These are phyloP conservation scores for Neophaeococcomyces mojaviensis DNA, from an alignment of 2,329 filamentous ascomycete genomes.

Conservation along the genomic window DNA sequence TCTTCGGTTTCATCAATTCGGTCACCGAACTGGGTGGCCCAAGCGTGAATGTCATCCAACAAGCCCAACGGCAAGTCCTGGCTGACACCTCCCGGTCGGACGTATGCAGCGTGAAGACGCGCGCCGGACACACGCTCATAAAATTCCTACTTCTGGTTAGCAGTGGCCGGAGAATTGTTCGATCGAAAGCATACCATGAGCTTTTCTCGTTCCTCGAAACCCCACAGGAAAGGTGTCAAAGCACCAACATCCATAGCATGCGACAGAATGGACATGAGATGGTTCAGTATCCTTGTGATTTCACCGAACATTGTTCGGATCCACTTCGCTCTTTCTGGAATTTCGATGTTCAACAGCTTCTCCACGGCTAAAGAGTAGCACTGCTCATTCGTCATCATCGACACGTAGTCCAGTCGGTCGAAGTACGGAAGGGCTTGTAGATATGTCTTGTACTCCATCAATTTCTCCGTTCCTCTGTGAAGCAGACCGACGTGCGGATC, in stretches of 20 bases:
- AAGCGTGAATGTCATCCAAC: conserved; percentile 98
- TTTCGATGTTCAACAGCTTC: conserved; percentile 94
- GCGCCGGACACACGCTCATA: conserved; percentile 98
- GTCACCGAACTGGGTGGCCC: conserved; percentile 98
- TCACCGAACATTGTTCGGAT: conserved; percentile 94
- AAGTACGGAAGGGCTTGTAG: conserved; percentile 97
- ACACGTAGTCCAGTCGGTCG: conserved; percentile 96
- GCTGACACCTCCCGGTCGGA: conserved; percentile 90
- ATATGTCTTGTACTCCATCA: conserved; percentile 99
- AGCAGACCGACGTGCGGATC: conserved; percentile 95
- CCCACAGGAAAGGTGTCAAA: conserved; percentile 96
- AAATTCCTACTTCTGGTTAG: conserved; percentile 65
- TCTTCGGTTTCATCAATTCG: conserved; percentile 98
- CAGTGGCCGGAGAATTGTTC: neutral
- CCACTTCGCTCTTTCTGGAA: conserved; percentile 91
- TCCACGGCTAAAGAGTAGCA: conserved; percentile 92
- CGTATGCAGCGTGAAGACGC: conserved; percentile 92
- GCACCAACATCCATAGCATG: conserved; percentile 99
- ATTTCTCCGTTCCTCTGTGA: conserved; percentile 95
- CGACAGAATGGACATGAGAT: conserved; percentile 93
- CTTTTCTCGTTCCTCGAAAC: conserved; percentile 99
- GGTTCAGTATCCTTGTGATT: conserved; percentile 88
- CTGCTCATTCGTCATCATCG: conserved; percentile 99
- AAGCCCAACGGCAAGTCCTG: conserved; percentile 91
- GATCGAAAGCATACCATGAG: conserved; percentile 69